These are phyloP conservation scores for Fusarium pseudonygamai DNA, from an alignment of 2,329 filamentous ascomycete species.

Conservation along the genomic window DNA sequence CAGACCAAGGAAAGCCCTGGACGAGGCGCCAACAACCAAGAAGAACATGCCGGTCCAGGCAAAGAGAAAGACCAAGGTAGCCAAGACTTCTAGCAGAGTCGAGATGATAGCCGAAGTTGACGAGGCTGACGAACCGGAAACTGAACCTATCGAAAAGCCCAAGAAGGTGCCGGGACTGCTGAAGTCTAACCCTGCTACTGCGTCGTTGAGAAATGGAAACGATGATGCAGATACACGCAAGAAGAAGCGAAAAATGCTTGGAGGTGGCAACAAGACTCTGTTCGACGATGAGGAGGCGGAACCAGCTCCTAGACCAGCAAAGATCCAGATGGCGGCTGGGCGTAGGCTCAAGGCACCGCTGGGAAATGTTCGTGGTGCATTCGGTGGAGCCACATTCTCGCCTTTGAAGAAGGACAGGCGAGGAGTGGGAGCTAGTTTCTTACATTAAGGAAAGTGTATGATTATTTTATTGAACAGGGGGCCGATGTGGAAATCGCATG, in stretches of 20 bases:
- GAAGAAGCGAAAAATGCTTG: constrained; percentile 79
- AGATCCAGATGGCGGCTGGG: constrained; percentile 44
- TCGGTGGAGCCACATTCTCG: constrained; percentile 68
- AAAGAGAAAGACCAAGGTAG: constrained; percentile 48
- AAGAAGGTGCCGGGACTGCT: constrained; percentile 17
- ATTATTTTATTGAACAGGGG: neutral
- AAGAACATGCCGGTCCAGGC: constrained; percentile 54
- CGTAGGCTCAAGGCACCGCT: constrained; percentile 51
- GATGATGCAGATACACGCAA: constrained; percentile 59
- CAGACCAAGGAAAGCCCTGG: constrained; percentile 55
- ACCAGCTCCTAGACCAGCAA: constrained; percentile 46
- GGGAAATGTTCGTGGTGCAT: constrained; percentile 55
- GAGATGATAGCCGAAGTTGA: constrained; percentile 55
- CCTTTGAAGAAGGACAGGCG: constrained; percentile 77
- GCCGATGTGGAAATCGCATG: constrained; percentile 15
- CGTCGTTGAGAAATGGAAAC: constrained; percentile 10
- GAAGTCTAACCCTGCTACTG: constrained; percentile 22
- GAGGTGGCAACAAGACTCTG: constrained; percentile 69
- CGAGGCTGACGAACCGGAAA: constrained; percentile 45
- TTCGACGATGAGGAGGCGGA: constrained; percentile 75
- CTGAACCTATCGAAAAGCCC: constrained; percentile 24
- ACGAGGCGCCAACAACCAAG: constrained; percentile 57
- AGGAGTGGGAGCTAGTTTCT: constrained; percentile 69
- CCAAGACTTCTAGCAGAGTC: constrained; percentile 39
- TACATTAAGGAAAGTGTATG: constrained; percentile 49